These are phyloP conservation scores for Monosporascus sp. DNA, from an alignment of 2,329 filamentous ascomycete species.

Conservation along the genomic window DNA sequence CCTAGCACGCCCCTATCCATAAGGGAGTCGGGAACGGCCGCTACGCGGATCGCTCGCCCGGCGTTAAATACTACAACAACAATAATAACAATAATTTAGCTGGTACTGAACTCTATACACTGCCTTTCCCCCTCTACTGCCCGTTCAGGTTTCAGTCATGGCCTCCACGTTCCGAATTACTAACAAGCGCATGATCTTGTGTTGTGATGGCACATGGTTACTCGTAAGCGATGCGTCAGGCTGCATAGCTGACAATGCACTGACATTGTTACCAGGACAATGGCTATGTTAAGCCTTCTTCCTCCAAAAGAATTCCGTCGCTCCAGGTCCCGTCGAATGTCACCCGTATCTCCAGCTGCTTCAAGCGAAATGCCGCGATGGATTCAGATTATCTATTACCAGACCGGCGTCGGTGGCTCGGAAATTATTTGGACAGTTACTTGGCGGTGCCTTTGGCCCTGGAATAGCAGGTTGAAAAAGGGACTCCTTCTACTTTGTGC, in stretches of 20 bases:
- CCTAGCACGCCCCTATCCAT: too few species aligned
- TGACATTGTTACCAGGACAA: conserved; percentile 32
- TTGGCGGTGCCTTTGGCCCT: conserved; percentile 50
- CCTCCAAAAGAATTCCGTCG: conserved; percentile 31
- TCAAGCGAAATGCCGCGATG: conserved; percentile 47
- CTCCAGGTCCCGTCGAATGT: conserved; percentile 54
- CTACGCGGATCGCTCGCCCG: too few species aligned
- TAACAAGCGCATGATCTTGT: conserved; percentile 45
- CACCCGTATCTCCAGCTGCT: conserved; percentile 53
- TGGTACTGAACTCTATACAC: not conserved
- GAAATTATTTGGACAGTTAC: conserved; percentile 44
- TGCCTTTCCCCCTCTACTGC: not conserved
- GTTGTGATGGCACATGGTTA: conserved; percentile 52
- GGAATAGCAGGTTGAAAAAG: conserved; percentile 41
- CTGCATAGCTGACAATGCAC: not conserved
- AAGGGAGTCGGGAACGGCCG: too few species aligned
- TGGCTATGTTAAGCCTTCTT: conserved; percentile 36
- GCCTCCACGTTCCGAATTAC: not conserved
- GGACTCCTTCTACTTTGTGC: not conserved
- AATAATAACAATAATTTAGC: too few species aligned
- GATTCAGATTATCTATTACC: conserved; percentile 57
- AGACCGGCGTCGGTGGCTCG: conserved; percentile 54
- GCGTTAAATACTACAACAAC: too few species aligned
- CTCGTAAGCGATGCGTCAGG: conserved; percentile 22
- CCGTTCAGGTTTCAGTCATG: not conserved